phyloP scores from a whole-genome alignment of 2,329 filamentous ascomycete genomes.

The Thelonectria discophora region DNA sequence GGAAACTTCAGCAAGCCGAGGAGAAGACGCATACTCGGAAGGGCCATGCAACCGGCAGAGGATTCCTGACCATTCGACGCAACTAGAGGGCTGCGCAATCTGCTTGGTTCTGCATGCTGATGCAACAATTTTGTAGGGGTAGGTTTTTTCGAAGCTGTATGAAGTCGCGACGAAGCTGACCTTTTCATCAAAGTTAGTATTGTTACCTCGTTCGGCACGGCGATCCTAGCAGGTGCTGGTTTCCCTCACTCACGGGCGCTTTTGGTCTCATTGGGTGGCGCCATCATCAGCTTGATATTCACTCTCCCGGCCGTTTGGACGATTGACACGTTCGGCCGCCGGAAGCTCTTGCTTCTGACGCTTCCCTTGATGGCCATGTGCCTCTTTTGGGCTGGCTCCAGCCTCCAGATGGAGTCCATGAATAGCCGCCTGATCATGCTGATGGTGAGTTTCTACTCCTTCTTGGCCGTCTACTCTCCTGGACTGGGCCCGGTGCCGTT shows the following conservation, averaged over 20 bases:
- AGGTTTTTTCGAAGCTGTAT: constrained; percentile 49
- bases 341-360: constrained; percentile 52
- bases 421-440: constrained; percentile 41
- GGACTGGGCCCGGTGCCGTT: constrained; percentile 50
- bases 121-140: constrained; percentile 52
- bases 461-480: constrained; percentile 49
- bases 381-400: constrained; percentile 44
- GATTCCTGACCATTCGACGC: constrained; percentile 43
- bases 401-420: constrained; percentile 33
- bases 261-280: constrained; percentile 46
- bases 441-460: constrained; percentile 47
- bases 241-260: constrained; percentile 43
- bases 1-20: constrained; percentile 47
- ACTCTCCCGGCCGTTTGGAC: constrained; percentile 47
- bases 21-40: constrained; percentile 32
- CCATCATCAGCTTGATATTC: constrained; percentile 61
- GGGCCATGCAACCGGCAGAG: constrained; percentile 37
- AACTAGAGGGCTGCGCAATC: constrained; percentile 46
- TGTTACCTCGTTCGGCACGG: constrained; percentile 45
- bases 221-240: constrained; percentile 42
- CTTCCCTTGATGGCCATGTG: constrained; percentile 46
- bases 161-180: constrained; percentile 51
- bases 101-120: constrained; percentile 48
- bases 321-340: constrained; percentile 62
- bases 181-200: constrained; percentile 47